Conservation (phyloP, 306 rosid genomes). For the Canavalia gladiata region DNA sequence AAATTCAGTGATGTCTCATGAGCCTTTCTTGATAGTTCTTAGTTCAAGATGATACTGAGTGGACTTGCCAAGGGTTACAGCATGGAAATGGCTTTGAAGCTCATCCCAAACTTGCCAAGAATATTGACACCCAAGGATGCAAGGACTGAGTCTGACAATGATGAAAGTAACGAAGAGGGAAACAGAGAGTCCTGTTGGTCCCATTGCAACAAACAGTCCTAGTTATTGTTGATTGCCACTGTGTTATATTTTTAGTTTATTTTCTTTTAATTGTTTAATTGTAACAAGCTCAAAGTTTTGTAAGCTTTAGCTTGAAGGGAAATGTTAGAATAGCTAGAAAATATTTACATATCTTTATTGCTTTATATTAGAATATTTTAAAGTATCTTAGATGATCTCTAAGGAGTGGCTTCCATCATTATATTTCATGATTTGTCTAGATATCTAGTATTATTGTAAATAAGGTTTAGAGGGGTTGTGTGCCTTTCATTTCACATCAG, state of each 20-base stretch:
- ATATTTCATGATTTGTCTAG: background rate
- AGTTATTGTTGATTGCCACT: background rate
- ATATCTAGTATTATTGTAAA: background rate
- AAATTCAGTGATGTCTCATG: no score
- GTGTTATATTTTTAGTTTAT: background rate
- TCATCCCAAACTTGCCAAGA: no score
- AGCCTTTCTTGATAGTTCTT: no score
- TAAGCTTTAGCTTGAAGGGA: background rate
- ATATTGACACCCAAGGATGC: no score
- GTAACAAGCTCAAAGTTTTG: background rate
- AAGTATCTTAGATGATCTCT: constrained; percentile 14
- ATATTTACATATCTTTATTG: background rate
- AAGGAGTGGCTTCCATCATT: background rate
- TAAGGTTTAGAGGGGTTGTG: background rate
- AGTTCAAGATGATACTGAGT: no score
- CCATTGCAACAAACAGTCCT: background rate
- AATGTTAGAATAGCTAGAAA: background rate
- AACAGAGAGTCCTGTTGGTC: no score
- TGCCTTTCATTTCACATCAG: background rate
- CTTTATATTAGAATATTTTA: constrained; percentile 6
- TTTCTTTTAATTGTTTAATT: background rate
- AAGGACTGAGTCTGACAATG: no score
- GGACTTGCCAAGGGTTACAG: no score
- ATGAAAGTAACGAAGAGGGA: no score
- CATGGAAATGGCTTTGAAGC: no score